phyloP scores from a whole-genome alignment of 345 rosid species.

The Atalantia buxifolia region DNA sequence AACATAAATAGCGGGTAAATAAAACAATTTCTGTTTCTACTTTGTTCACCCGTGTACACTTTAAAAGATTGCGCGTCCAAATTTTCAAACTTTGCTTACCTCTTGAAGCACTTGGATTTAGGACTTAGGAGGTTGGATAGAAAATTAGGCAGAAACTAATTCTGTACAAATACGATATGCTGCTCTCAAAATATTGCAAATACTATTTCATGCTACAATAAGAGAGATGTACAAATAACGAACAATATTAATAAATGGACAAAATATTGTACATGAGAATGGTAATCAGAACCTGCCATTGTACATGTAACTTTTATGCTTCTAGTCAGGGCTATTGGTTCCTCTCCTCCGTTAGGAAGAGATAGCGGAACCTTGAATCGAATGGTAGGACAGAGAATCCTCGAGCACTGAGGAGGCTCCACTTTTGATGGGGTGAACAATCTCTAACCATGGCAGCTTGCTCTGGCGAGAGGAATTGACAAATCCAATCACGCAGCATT shows the following conservation, averaged over 20 bases:
- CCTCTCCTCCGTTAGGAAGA: constrained; percentile 33
- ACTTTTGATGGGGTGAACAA: constrained; percentile 39
- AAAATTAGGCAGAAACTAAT: background rate
- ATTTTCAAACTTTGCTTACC: background rate
- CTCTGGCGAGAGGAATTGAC: constrained; percentile 45
- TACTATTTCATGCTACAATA: background rate
- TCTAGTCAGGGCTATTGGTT: background rate
- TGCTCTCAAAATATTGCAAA: background rate
- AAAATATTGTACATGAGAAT: background rate
- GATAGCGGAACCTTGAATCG: constrained; percentile 59
- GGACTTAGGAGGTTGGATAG: too few relatives aligned
- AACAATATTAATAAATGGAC: background rate
- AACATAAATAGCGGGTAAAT: too few relatives aligned
- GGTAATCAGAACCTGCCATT: background rate
- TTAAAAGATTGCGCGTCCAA: too few relatives aligned
- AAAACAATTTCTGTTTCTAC: background rate
- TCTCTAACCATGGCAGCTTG: constrained; percentile 47
- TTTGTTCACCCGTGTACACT: background rate
- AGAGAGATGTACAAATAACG: background rate
- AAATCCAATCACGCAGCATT: constrained; percentile 51
- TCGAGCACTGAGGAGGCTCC: constrained; percentile 45
- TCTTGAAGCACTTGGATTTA: too few relatives aligned
- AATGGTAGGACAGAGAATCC: constrained; percentile 50
- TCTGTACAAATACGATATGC: background rate
- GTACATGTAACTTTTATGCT: background rate